Evolutionary conservation across 768 basidiomycete species (phyloP).

Genomic region (Suillus subaureus): DNA sequence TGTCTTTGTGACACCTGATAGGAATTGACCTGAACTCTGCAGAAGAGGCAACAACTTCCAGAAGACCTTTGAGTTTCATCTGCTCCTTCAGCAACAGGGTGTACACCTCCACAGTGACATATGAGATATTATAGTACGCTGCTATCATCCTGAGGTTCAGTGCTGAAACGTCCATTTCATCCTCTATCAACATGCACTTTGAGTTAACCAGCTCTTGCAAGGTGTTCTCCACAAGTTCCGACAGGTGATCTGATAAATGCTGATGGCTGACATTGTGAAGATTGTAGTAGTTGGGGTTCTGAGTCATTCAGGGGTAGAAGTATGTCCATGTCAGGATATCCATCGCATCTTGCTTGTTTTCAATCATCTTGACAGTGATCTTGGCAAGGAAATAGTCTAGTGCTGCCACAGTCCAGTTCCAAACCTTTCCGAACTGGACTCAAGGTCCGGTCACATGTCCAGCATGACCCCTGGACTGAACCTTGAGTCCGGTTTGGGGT

Average conservation of each 20-base stretch:
- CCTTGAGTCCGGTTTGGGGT: too few relatives aligned
- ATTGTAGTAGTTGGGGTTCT: conserved; percentile 96
- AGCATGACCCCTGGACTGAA: too few relatives aligned
- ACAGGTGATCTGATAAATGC: conserved; percentile 93
- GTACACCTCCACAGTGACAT: conserved; percentile 97
- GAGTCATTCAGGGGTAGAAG: conserved; percentile 96
- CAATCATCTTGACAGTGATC: conserved; percentile 97
- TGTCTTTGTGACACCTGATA: conserved; percentile 91
- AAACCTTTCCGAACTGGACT: too few relatives aligned
- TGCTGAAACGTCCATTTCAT: conserved; percentile 90
- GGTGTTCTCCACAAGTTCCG: conserved; percentile 94
- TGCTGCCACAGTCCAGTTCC: too few relatives aligned
- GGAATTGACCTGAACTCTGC: conserved; percentile 95
- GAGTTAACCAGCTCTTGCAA: conserved; percentile 89
- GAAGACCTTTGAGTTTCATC: conserved; percentile 94
- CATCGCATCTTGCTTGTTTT: conserved; percentile 98
- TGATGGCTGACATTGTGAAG: conserved; percentile 95
- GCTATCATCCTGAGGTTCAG: conserved; percentile 99
- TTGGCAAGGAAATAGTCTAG: conserved; percentile 99
- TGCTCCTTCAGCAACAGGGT: conserved; percentile 92
- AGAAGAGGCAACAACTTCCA: conserved; percentile 96
- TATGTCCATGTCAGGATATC: conserved; percentile 99
- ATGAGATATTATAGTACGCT: conserved; percentile 93
- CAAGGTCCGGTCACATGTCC: too few relatives aligned
- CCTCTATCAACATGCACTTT: conserved; percentile 93